Evolutionary conservation across 495 filamentous ascomycete genomes (phyloP), one percentile per base, ranked within the genome.

Genomic region (Hypoxylon rickii): DNA sequence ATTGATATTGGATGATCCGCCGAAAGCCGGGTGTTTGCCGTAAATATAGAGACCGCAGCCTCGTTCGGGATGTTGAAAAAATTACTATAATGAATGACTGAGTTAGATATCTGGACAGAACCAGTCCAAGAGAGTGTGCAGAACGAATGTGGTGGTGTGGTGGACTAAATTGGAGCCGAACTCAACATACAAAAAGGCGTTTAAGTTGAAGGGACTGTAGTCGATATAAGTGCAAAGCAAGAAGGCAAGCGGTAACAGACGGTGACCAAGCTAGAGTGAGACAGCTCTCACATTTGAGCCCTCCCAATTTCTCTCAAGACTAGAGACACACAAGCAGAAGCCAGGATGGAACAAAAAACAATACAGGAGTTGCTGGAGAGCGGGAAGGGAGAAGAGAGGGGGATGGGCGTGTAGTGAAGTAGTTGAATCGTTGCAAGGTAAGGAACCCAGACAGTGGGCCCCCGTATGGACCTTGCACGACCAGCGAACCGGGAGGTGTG

Each of bases 11-110:
- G n/a, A 31, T 40, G 51, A n/a, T 36, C 16, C 22, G 24, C 39
- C 16, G 16, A 18, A 26, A 48, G 10, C 37, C n/a, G 11, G 20
- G 29, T 22, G 38, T n/a, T n/a, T n/a, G 37, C 6, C 33, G 31
- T 26, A 26, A 21, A 33, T 38, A 56, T 36, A 48, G 7, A 13
- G 12, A 24, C 42, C n/a, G 5, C n/a, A 29, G 18, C 17, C 29
- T 21, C 7, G 17, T 29, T 7, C 6, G 4, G 31, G 17, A 18
- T 21, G 17, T 48, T 34, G 12, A 46, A 36, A 45, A 36, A 24
- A 24, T 44, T 51, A 51, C 56, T 54, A 47, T 61, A 77, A 78
- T 59, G 76, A 78, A 68, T 39, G 74, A 78, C 76, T 77, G 64
- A 55, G 70, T 73, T 48, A 70, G 73, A 61, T 57, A 47, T 44